Conservation (phyloP, 306 rosid genomes). For the Leucaena leucocephala region DNA sequence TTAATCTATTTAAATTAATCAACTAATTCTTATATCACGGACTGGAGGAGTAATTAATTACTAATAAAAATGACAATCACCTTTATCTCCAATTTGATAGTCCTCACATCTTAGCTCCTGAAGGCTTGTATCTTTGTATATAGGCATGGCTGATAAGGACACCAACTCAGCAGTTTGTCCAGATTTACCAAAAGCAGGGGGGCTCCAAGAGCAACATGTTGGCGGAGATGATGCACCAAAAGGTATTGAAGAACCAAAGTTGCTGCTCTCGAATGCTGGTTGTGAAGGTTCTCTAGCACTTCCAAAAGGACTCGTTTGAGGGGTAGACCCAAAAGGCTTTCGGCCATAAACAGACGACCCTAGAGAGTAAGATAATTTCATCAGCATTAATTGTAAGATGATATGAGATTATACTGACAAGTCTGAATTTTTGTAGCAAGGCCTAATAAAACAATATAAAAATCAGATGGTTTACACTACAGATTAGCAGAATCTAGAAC, state of each 20-base stretch:
- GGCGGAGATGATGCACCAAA: constrained; percentile 71
- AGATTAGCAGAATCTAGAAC: not conserved
- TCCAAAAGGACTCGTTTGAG: constrained; percentile 83
- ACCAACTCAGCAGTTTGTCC: constrained; percentile 71
- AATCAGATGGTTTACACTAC: not conserved
- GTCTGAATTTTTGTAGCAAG: not conserved
- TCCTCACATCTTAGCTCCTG: constrained; percentile 96
- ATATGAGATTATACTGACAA: not conserved
- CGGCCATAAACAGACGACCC: constrained; percentile 57
- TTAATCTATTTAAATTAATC: too few relatives aligned
- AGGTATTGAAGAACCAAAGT: constrained; percentile 83
- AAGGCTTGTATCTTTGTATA: constrained; percentile 46
- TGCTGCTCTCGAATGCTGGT: constrained; percentile 78
- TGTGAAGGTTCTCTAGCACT: constrained; percentile 69
- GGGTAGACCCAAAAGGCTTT: constrained; percentile 83
- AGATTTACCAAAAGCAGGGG: constrained; percentile 53
- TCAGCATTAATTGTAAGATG: constrained; percentile 25
- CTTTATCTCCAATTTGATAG: constrained; percentile 92
- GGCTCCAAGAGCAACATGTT: constrained; percentile 50
- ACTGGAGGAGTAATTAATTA: not conserved
- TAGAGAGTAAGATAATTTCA: constrained; percentile 28
- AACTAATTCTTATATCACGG: too few relatives aligned
- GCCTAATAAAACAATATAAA: not conserved
- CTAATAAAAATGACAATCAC: constrained; percentile 31
- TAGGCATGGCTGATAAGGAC: constrained; percentile 94